These are phyloP conservation scores for Lagenaria siceraria DNA, from an alignment of 306 rosid genomes.

Conservation along the genomic window DNA sequence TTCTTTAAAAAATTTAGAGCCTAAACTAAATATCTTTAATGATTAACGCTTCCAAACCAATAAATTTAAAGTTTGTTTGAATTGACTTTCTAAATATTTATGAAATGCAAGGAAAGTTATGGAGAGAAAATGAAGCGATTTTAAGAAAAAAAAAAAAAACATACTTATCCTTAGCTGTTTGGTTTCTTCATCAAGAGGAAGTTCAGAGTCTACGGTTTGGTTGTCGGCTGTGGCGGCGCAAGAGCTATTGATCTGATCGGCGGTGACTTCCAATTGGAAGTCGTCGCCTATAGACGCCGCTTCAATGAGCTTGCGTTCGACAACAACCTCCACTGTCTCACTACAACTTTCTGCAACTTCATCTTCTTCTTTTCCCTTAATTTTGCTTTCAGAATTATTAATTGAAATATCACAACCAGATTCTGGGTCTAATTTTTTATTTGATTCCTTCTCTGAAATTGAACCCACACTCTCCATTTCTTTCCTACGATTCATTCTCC, in stretches of 20 bases:
- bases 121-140: no score
- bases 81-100: no score
- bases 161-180: background rate
- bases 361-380: no score
- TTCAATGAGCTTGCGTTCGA: background rate
- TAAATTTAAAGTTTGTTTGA: no score
- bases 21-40: no score
- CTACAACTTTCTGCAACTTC: no score
- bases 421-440: background rate
- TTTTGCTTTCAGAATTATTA: no score
- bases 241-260: background rate
- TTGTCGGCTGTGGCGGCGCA: background rate
- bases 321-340: background rate
- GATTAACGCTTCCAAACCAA: no score
- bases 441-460: background rate
- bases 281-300: background rate
- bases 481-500: background rate
- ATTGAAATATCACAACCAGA: background rate
- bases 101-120: no score
- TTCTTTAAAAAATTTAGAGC: background rate
- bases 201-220: background rate
- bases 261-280: background rate
- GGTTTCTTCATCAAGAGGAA: background rate
- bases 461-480: background rate
- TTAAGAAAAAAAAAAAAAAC: no score